Evolutionary conservation across 495 filamentous ascomycete genomes (phyloP), one percentile per base, ranked within the genome.

Genomic region (Penicillium coffeae): DNA sequence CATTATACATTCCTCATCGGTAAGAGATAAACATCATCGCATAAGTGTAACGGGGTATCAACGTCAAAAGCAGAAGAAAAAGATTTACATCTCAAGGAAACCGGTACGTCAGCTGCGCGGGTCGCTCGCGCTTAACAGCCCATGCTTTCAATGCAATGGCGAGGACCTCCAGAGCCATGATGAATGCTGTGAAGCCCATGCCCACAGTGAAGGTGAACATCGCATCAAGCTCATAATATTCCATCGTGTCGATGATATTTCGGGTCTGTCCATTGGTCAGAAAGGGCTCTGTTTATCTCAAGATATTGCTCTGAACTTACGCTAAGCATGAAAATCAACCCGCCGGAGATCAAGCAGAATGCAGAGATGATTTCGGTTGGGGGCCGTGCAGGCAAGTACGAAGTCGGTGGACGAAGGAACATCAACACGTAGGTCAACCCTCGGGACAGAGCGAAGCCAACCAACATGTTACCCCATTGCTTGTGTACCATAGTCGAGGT

Each of bases 191-290:
- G 33, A 92, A 60, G 3, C 92, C 92, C 80, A 95, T 85, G 20
- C 83, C 86, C 7, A 96, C 84, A 2, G 89, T 96, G 69, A 96
- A 93, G 50, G 88, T 80, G 67, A 96, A 95, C 92, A 96, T 96
- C 46, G 89, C 88, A 54, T 87, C 73, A 65, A 75, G 67, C 21
- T 82, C 69, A 62, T 89, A 82, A 33, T 76, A 76, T 44, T 94
- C 87, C 71, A 96, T 85, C n/a, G 85, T 77, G 8, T 73, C 64
- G 25, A 96, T 77, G 0, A 86, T 88, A 59, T 89, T 87, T 19
- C 78, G 80, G 46, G 83, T 81, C 84, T 85, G 39, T 21, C 14
- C 6, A 35, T 30, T n/a, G 12, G 45, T 53, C 12, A 47, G 39
- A 20, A 10, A 35, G 32, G 10, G 18, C n/a, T n/a, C n/a, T n/a